Percentiles rank a stretch among this genome's conserved stretches.
phyloP scores from a whole-genome alignment of 1,284 basidiomycete species.

The Moesziomyces aphidis region DNA sequence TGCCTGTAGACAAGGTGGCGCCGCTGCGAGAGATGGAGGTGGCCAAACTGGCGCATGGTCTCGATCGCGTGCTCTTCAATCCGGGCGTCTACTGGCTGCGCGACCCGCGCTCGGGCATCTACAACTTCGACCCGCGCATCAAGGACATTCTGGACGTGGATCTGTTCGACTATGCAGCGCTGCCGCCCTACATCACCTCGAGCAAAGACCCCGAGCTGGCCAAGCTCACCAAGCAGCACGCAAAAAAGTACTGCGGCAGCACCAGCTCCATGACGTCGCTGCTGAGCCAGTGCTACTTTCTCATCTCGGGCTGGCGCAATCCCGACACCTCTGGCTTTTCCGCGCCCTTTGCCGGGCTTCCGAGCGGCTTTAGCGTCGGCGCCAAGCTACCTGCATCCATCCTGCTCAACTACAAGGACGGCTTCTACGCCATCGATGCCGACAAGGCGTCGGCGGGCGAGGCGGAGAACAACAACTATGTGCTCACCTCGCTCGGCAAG shows the following conservation, averaged over 20 bases:
- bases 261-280: constrained; percentile 91
- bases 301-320: constrained; percentile 66
- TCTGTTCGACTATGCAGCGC: constrained; percentile 89
- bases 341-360: constrained; percentile 74
- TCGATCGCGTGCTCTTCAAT: constrained; percentile 74
- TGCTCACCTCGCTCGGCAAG: constrained; percentile 75
- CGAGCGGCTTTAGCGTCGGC: constrained; percentile 79
- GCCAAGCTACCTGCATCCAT: constrained; percentile 84
- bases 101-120: constrained; percentile 86
- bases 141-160: constrained; percentile 80
- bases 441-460: constrained; percentile 70
- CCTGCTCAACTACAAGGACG: constrained; percentile 71
- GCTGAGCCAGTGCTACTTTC: constrained; percentile 87
- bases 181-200: constrained; percentile 82
- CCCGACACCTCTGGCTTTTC: constrained; percentile 65
- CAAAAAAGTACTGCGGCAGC: constrained; percentile 81
- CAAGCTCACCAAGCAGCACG: constrained; percentile 74
- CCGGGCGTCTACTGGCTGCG: constrained; percentile 92
- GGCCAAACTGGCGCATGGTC: constrained; percentile 78
- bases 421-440: constrained; percentile 82
- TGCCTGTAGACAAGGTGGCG: constrained; percentile 41
- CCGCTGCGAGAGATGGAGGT: constrained; percentile 70
- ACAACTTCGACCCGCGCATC: constrained; percentile 83
- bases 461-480: constrained; percentile 63
- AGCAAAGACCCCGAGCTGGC: constrained; percentile 82